Percentiles rank a stretch among this genome's conserved stretches.
Evolutionary conservation across 805 yeast species (phyloP).

Genomic region (Wickerhamomyces ciferrii): DNA sequence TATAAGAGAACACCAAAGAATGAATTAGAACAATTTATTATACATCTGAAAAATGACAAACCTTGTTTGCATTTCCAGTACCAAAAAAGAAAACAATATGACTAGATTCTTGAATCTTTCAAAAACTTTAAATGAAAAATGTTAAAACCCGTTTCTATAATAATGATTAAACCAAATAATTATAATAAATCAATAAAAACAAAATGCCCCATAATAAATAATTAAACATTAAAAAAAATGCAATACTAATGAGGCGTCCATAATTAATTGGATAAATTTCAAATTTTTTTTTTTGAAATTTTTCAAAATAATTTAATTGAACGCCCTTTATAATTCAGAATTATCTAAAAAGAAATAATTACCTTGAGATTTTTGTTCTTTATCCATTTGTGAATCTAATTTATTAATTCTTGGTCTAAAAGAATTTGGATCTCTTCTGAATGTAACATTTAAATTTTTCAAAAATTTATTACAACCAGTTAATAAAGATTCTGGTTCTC

Average conservation of each 20-base stretch:
- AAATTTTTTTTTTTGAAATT: background rate
- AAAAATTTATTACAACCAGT: constrained; percentile 97
- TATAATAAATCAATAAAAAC: constrained; percentile 10
- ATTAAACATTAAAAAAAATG: constrained; percentile 9
- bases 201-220: constrained; percentile 15
- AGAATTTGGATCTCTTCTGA: constrained; percentile 98
- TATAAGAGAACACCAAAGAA: background rate
- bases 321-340: constrained; percentile 32
- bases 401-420: constrained; percentile 99
- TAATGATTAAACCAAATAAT: background rate
- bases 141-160: background rate
- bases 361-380: constrained; percentile 89
- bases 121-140: too few relatives aligned
- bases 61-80: too few relatives aligned
- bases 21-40: too few relatives aligned
- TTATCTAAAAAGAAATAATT: constrained; percentile 94
- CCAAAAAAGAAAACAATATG: background rate
- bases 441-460: constrained; percentile 95
- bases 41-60: too few relatives aligned
- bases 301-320: background rate
- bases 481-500: constrained; percentile 84
- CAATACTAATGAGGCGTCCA: constrained; percentile 3
- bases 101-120: too few relatives aligned
- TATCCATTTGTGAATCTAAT: constrained; percentile 97
- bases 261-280: too few relatives aligned